Percentiles rank a stretch among this genome's conserved stretches.
Conservation (phyloP, 75 land plant genomes). For the Isoetes taiwanensis region DNA sequence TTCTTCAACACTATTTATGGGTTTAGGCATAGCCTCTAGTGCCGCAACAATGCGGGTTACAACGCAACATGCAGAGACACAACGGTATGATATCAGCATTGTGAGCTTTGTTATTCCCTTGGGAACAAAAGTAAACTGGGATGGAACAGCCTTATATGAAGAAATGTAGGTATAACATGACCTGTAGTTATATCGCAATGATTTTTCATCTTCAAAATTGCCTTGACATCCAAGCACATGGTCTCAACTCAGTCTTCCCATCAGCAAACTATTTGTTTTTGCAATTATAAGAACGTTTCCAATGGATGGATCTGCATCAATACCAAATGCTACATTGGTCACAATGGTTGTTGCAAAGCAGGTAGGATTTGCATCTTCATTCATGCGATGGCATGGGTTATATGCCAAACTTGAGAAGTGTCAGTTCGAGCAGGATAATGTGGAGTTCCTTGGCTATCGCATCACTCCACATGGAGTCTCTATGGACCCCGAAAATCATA, state of each 20-base stretch:
- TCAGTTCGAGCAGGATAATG: too few relatives aligned
- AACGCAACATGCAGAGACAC: constrained; percentile 19
- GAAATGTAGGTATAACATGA: constrained; percentile 19
- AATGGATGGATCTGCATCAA: constrained; percentile 26
- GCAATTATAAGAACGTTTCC: constrained; percentile 22
- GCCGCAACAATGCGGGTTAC: constrained; percentile 34
- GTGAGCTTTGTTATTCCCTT: constrained; percentile 28
- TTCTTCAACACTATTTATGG: constrained; percentile 20
- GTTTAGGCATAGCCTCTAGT: constrained; percentile 25
- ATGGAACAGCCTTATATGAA: constrained; percentile 29
- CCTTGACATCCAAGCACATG: constrained; percentile 34
- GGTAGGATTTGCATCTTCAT: constrained; percentile 3
- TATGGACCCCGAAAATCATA: too few relatives aligned
- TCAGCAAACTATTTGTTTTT: constrained; percentile 17
- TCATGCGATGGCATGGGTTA: neutral
- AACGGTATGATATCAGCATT: constrained; percentile 21
- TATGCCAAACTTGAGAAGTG: too few relatives aligned
- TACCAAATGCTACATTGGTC: constrained; percentile 25
- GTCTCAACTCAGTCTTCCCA: constrained; percentile 12
- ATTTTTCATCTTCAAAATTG: too few relatives aligned
- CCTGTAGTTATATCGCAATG: too few relatives aligned
- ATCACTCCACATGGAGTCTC: too few relatives aligned
- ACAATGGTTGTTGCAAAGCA: constrained; percentile 22
- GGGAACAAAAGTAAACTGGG: constrained; percentile 29
- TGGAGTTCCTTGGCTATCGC: too few relatives aligned